A percentile compares a stretch with the other conserved stretches of the same genome.
Evolutionary conservation across 768 basidiomycete species (phyloP).

Genomic region (Leccinum subgranulosum): DNA sequence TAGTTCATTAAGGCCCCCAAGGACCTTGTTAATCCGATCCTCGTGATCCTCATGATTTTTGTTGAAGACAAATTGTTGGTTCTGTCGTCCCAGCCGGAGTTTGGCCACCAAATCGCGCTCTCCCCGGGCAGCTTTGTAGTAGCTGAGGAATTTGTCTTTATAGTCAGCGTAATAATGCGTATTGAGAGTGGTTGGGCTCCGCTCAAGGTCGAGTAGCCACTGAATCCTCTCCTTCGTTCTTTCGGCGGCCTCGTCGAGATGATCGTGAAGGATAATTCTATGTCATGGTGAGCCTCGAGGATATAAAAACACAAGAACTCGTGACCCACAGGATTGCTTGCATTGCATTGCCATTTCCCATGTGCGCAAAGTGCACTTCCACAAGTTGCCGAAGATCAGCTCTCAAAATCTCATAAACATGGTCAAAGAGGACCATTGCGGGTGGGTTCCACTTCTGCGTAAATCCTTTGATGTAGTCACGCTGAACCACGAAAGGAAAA

Average conservation of each 20-base stretch:
- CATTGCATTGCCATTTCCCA: constrained; percentile 51
- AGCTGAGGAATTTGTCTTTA: constrained; percentile 44
- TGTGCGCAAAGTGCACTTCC: constrained; percentile 45
- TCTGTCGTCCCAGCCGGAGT: background rate
- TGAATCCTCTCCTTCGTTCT: constrained; percentile 39
- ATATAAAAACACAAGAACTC: background rate
- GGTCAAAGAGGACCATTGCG: constrained; percentile 41
- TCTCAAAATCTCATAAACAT: constrained; percentile 36
- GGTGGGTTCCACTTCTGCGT: constrained; percentile 50
- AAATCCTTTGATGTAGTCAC: constrained; percentile 44
- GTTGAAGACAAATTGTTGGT: background rate
- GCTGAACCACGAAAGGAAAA: constrained; percentile 62
- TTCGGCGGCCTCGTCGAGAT: constrained; percentile 43
- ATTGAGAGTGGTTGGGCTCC: constrained; percentile 50
- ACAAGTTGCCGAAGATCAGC: constrained; percentile 43
- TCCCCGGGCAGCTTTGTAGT: constrained; percentile 40
- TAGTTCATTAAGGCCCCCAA: constrained; percentile 9
- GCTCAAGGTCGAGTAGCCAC: constrained; percentile 51
- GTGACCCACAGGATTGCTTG: constrained; percentile 44
- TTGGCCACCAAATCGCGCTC: constrained; percentile 4
- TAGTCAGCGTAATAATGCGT: constrained; percentile 49
- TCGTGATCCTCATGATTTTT: too few relatives aligned
- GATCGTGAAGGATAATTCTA: constrained; percentile 51
- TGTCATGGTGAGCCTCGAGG: background rate
- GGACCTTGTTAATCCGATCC: constrained; percentile 28